Base-by-base conservation (phyloP, 2,329 filamentous ascomycete species). In the Coniella vitis region DNA sequence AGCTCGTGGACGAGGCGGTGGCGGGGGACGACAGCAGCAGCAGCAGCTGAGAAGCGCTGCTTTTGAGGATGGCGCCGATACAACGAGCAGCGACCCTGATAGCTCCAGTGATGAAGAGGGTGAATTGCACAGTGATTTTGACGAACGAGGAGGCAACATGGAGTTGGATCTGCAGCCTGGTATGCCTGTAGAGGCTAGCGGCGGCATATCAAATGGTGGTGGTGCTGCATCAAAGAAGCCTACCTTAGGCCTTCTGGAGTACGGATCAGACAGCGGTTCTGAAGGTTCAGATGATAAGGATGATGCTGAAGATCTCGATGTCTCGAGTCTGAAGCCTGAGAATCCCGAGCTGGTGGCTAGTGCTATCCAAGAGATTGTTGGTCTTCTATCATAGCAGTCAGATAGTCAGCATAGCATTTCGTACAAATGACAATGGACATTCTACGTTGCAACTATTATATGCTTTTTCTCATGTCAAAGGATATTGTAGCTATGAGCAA, bases 371-470 rank as follows among this genome's bases (percentile, higher is more conserved):
- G 52, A 54, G 46, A 52, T 54, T 34, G 52, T 54, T 7, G 49
- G 12, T 34, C 51, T n/a, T 54, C 32, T 45, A 13, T 16, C 12
- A 42, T 13, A 19, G 37, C 2, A 82, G 78, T n/a, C n/a, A n/a
- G n/a, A n/a, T n/a, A n/a, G n/a, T n/a, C n/a, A n/a, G n/a, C n/a
- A n/a, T n/a, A n/a, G n/a, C n/a, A n/a, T n/a, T n/a, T n/a, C n/a
- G n/a, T n/a, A n/a, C n/a, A n/a, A n/a, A n/a, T n/a, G n/a, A n/a
- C n/a, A n/a, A n/a, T n/a, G n/a, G n/a, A n/a, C n/a, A n/a, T n/a
- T n/a, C n/a, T n/a, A n/a, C n/a, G n/a, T n/a, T n/a, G n/a, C n/a
- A n/a, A n/a, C n/a, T n/a, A n/a, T n/a, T n/a, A n/a, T n/a, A n/a
- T n/a, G n/a, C n/a, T n/a, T n/a, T n/a, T n/a, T n/a, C n/a, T n/a